Conservation (phyloP, 305 asterid genomes). For the Fraxinus platypoda region DNA sequence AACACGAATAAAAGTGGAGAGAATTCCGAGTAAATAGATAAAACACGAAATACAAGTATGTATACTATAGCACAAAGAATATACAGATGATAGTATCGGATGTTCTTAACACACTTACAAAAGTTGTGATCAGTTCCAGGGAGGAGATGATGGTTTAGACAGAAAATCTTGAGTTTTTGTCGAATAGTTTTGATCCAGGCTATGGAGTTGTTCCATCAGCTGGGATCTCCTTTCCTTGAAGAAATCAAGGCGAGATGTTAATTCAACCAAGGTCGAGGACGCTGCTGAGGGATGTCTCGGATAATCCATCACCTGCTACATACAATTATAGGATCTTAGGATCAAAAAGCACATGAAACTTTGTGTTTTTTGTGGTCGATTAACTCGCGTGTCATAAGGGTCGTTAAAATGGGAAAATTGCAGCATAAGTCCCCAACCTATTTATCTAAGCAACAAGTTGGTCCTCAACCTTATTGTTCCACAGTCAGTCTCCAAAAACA, state of each 20-base stretch:
- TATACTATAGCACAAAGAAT: slow-evolving; percentile 36
- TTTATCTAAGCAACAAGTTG: neutral
- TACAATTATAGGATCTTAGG: neutral
- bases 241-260: slow-evolving; percentile 89
- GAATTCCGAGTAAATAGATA: neutral
- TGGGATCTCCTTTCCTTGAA: slow-evolving; percentile 96
- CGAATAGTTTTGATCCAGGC: slow-evolving; percentile 67
- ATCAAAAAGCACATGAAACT: neutral
- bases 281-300: slow-evolving; percentile 61
- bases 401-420: neutral
- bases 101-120: slow-evolving; percentile 19
- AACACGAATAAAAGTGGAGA: neutral
- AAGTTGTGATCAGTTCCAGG: slow-evolving; percentile 62
- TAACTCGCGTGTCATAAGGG: neutral
- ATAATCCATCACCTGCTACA: slow-evolving; percentile 53
- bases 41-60: slow-evolving; percentile 23
- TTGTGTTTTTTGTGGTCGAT: neutral
- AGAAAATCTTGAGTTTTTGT: slow-evolving; percentile 61
- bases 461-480: neutral
- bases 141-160: slow-evolving; percentile 79
- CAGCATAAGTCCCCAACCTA: neutral
- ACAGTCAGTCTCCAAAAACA: neutral
- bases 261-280: slow-evolving; percentile 77
- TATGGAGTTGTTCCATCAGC: slow-evolving; percentile 96
- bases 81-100: slow-evolving; percentile 33